Percentiles rank a stretch among this genome's conserved stretches.
phyloP scores from a whole-genome alignment of 2,329 filamentous ascomycete genomes.

The Blastomyces silverae region DNA sequence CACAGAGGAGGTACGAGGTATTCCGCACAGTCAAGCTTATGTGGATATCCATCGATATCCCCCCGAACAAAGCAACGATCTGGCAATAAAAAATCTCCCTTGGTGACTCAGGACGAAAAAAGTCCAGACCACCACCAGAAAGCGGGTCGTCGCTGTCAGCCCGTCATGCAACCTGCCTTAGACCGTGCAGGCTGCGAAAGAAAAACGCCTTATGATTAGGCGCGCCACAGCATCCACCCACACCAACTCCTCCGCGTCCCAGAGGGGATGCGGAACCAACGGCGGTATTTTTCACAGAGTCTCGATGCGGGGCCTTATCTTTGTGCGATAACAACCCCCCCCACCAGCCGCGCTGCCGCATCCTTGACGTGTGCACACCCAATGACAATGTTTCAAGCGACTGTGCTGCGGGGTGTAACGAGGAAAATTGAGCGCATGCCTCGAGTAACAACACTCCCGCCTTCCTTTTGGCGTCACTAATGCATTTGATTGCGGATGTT shows the following conservation, averaged over 20 bases:
- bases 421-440: background rate
- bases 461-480: background rate
- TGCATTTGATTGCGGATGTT: background rate
- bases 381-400: background rate
- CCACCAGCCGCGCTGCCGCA: background rate
- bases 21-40: too few relatives aligned
- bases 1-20: too few relatives aligned
- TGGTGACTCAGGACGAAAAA: background rate
- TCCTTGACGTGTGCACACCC: background rate
- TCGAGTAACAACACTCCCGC: background rate
- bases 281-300: background rate
- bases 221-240: background rate
- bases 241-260: background rate
- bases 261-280: background rate
- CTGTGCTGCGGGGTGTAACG: background rate
- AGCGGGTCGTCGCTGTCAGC: background rate
- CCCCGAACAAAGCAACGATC: too few relatives aligned
- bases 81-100: too few relatives aligned
- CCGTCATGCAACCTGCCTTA: too few relatives aligned
- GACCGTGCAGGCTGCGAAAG: background rate
- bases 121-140: background rate
- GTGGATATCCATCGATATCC: too few relatives aligned
- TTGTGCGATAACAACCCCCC: background rate
- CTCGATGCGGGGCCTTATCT: background rate
- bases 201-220: background rate